Evolutionary conservation across 768 basidiomycete genomes (phyloP).

Genomic region (Saitozyma podzolica): DNA sequence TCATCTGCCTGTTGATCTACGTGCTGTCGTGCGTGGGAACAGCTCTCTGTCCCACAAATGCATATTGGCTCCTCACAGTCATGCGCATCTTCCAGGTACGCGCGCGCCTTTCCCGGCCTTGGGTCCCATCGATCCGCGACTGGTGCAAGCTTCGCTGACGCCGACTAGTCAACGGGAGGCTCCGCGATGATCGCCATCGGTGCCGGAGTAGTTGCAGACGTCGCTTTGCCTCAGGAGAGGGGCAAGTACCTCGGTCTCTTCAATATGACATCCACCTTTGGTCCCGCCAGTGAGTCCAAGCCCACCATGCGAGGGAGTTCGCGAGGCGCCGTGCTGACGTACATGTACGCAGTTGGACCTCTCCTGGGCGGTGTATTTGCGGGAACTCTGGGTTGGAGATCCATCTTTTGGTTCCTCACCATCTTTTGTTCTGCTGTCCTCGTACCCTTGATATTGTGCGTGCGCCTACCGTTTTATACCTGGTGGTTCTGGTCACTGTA

Average conservation of each 20-base stretch:
- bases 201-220: slow-evolving; percentile 78
- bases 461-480: background rate
- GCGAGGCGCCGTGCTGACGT: background rate
- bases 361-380: slow-evolving; percentile 60
- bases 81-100: slow-evolving; percentile 69
- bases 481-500: slow-evolving; percentile 1
- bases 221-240: slow-evolving; percentile 69
- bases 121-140: background rate
- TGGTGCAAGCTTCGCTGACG: slow-evolving; percentile 10
- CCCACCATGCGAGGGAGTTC: background rate
- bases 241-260: slow-evolving; percentile 73
- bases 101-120: background rate
- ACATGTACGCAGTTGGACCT: slow-evolving; percentile 57
- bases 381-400: slow-evolving; percentile 64
- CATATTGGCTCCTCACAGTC: slow-evolving; percentile 76
- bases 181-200: slow-evolving; percentile 77
- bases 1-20: slow-evolving; percentile 66
- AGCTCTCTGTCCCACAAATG: slow-evolving; percentile 61
- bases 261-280: slow-evolving; percentile 41
- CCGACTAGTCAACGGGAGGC: slow-evolving; percentile 63
- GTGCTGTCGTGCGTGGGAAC: slow-evolving; percentile 66
- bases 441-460: slow-evolving; percentile 54
- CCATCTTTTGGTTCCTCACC: slow-evolving; percentile 48
- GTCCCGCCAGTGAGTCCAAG: slow-evolving; percentile 29
- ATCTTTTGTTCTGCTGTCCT: slow-evolving; percentile 37